Percentiles rank a stretch among this genome's conserved stretches.
These are phyloP conservation scores for Epicoccum nigrum DNA, from an alignment of 2,329 filamentous ascomycete genomes.

Conservation along the genomic window DNA sequence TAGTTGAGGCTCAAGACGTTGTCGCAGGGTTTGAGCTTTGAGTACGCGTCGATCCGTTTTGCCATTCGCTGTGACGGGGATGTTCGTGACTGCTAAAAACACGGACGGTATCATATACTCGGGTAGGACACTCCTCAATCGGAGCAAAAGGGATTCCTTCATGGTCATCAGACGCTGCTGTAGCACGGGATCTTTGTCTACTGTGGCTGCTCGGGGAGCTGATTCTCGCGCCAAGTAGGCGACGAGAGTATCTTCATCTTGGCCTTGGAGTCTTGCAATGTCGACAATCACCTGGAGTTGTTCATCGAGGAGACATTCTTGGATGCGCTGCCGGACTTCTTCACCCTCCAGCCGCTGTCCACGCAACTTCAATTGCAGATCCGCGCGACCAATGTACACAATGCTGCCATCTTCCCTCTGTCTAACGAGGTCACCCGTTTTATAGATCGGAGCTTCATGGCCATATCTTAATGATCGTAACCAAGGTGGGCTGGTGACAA, in stretches of 20 bases:
- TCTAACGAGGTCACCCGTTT: slow-evolving; percentile 22
- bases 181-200: too few relatives aligned
- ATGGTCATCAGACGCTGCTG: too few relatives aligned
- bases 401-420: slow-evolving; percentile 54
- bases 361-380: slow-evolving; percentile 38
- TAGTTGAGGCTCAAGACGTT: neutral
- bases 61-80: slow-evolving; percentile 2
- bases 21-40: neutral
- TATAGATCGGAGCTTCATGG: neutral
- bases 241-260: too few relatives aligned
- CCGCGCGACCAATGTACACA: slow-evolving; percentile 27
- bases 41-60: slow-evolving; percentile 1
- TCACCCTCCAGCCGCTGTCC: slow-evolving; percentile 33
- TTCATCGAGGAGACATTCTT: neutral
- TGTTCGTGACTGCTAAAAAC: neutral
- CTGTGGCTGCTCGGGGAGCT: too few relatives aligned
- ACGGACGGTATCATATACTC: slow-evolving; percentile 8
- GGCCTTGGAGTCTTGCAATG: neutral
- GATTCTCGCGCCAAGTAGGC: too few relatives aligned
- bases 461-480: neutral
- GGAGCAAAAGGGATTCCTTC: too few relatives aligned
- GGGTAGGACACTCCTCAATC: neutral
- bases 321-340: slow-evolving; percentile 6
- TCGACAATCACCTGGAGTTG: slow-evolving; percentile 4
- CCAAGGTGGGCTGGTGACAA: neutral